These are phyloP conservation scores for Xylaria sp. DNA, from an alignment of 2,329 filamentous ascomycete genomes.

Conservation along the genomic window DNA sequence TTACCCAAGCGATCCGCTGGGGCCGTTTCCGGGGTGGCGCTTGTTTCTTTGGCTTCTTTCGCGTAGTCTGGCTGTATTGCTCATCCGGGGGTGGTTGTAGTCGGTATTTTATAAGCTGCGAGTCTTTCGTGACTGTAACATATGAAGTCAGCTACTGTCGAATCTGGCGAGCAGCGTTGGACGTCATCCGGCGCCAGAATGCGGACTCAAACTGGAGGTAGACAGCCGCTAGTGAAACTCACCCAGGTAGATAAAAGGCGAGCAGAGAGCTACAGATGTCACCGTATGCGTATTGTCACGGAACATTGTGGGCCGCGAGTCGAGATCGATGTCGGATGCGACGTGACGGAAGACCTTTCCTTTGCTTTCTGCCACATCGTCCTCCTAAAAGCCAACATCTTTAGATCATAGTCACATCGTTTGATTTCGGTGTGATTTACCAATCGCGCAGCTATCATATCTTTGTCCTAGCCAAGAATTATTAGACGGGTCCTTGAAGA, in stretches of 20 bases:
- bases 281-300: conserved; percentile 80
- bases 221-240: conserved; percentile 5
- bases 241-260: conserved; percentile 84
- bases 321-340: conserved; percentile 77
- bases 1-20: conserved; percentile 70
- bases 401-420: conserved; percentile 23
- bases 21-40: conserved; percentile 71
- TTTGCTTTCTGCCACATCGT: conserved; percentile 92
- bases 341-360: conserved; percentile 88
- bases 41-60: conserved; percentile 68
- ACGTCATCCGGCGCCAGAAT: not conserved
- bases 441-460: conserved; percentile 89
- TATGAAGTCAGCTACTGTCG: conserved; percentile 10
- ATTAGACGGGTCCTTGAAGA: conserved; percentile 13
- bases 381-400: conserved; percentile 60
- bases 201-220: not conserved
- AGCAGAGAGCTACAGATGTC: conserved; percentile 77
- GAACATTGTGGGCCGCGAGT: conserved; percentile 74
- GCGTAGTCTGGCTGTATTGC: conserved; percentile 69
- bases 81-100: conserved; percentile 73
- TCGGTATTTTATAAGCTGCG: conserved; percentile 79
- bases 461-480: conserved; percentile 51
- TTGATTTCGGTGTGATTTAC: conserved; percentile 24
- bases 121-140: conserved; percentile 37
- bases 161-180: not conserved